These are phyloP conservation scores for Citrus reticulata DNA, from an alignment of 345 rosid genomes.

Conservation along the genomic window DNA sequence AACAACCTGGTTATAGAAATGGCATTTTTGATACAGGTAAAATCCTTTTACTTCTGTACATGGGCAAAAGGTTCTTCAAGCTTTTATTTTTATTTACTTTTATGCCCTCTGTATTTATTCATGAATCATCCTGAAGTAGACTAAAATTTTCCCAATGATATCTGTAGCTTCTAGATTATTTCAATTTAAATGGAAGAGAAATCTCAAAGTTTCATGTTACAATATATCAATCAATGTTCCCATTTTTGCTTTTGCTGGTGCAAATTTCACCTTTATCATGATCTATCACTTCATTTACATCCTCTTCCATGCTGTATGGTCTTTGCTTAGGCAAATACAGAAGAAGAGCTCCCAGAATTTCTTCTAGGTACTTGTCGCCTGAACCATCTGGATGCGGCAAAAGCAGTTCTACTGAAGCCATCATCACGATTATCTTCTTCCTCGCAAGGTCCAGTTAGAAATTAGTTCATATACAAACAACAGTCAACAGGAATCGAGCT, in stretches of 20 bases:
- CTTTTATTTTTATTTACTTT: not conserved
- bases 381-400: slow-evolving; percentile 77
- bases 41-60: not conserved
- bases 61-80: not conserved
- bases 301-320: not conserved
- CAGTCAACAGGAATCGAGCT: not conserved
- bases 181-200: not conserved
- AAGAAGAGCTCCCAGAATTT: slow-evolving; percentile 88
- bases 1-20: slow-evolving; percentile 89
- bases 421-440: slow-evolving; percentile 11
- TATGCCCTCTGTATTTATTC: not conserved
- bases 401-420: slow-evolving; percentile 45
- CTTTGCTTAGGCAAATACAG: slow-evolving; percentile 63
- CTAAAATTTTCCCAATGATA: not conserved
- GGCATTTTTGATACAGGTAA: slow-evolving; percentile 94
- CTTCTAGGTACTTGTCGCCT: slow-evolving; percentile 90
- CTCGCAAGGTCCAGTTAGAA: not conserved
- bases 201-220: not conserved
- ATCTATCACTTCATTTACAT: not conserved
- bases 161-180: not conserved
- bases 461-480: not conserved
- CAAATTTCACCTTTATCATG: not conserved
- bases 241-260: not conserved
- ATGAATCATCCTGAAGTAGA: not conserved
- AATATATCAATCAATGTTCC: not conserved